phyloP scores from a whole-genome alignment of 768 basidiomycete genomes.

The Candolleomyces aberdarensis region DNA sequence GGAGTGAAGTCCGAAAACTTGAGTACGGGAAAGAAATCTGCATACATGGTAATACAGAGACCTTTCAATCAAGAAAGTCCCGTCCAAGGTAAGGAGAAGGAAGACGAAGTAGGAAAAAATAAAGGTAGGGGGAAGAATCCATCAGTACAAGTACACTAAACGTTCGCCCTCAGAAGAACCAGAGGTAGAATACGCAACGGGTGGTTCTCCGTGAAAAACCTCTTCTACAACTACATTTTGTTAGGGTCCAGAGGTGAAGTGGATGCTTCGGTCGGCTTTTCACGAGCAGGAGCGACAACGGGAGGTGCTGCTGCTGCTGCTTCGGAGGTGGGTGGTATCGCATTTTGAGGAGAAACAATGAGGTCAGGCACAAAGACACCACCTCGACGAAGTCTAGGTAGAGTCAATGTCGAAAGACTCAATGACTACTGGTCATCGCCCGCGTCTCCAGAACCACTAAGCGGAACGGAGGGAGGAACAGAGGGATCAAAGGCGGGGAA shows the following conservation, averaged over 20 bases:
- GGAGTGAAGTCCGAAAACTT: too few relatives aligned
- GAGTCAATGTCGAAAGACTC: too few relatives aligned
- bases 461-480: background rate
- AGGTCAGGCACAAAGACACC: too few relatives aligned
- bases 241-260: background rate
- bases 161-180: constrained; percentile 42
- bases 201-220: constrained; percentile 19
- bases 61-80: too few relatives aligned
- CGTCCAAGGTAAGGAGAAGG: too few relatives aligned
- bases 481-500: background rate
- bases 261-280: background rate
- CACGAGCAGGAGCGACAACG: too few relatives aligned
- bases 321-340: background rate
- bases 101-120: too few relatives aligned
- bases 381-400: background rate
- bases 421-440: background rate
- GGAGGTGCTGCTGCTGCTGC: background rate
- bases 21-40: too few relatives aligned
- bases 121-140: too few relatives aligned
- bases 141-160: constrained; percentile 9
- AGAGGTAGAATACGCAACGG: constrained; percentile 47
- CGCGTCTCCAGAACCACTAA: background rate
- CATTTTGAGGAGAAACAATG: too few relatives aligned
- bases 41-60: too few relatives aligned
- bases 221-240: background rate